Evolutionary conservation across 768 basidiomycete species (phyloP), one percentile per base, ranked within the genome.

Genomic region (Dendrothele bispora): DNA sequence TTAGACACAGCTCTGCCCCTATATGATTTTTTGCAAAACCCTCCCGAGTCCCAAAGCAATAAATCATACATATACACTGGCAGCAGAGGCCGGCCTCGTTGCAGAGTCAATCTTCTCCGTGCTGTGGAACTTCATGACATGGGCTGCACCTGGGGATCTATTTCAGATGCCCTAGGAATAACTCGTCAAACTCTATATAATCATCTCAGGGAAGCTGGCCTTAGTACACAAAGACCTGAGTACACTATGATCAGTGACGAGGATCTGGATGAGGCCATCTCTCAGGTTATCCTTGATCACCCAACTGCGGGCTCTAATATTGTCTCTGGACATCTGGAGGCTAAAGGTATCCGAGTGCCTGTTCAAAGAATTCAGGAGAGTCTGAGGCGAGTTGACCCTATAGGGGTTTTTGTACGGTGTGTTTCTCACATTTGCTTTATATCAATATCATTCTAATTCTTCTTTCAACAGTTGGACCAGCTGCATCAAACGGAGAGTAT

Each of bases 401-500:
- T 49, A 25, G 47, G 47, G 22, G 47, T 49, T 27, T 21, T 49
- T 25, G 17, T 29, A 12, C n/a, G 47, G 47, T 49, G 28, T 26
- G 47, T 17, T 46, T 44, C 20, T 44, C 12, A 12, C 28, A 26
- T 12, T 8, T n/a, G n/a, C n/a, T n/a, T n/a, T n/a, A n/a, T n/a
- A n/a, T n/a, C n/a, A n/a, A n/a, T n/a, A n/a, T n/a, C n/a, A n/a
- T n/a, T 17, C 26, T 10, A 21, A 24, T 44, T 20, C 12, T 24
- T 12, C 7, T 6, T 12, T 44, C 14, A 27, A 7, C 32, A 46
- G 32, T 25, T 35, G 12, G 32, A 20, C 26, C 7, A 20, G 26
- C 20, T 27, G 34, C 17, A 2, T 49, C 24, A 17, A 38, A 39
- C 48, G 51, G 1, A 48, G 61, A 2, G 61, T 65, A 6, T 71